A percentile compares a stretch with the other conserved stretches of the same genome.
Evolutionary conservation across 2,329 filamentous ascomycete species (phyloP).

Genomic region (Clarireedia monteithiana): DNA sequence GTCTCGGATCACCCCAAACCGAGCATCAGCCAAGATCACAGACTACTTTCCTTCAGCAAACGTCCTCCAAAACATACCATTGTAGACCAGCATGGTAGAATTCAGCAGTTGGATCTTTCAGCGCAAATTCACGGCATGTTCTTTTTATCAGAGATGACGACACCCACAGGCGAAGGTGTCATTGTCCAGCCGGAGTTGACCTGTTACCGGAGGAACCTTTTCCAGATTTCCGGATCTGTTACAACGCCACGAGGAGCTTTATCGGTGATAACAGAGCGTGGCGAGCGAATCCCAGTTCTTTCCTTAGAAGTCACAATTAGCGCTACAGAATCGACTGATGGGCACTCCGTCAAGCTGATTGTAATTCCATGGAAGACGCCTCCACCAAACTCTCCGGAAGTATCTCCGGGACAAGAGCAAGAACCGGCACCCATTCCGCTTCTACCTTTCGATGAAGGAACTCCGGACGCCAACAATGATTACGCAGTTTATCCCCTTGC

Average conservation of each 20-base stretch:
- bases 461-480: slow-evolving; percentile 42
- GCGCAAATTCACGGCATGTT: slow-evolving; percentile 86
- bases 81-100: slow-evolving; percentile 41
- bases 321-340: slow-evolving; percentile 90
- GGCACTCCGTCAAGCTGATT: slow-evolving; percentile 85
- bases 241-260: slow-evolving; percentile 71
- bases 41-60: slow-evolving; percentile 28
- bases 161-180: slow-evolving; percentile 42
- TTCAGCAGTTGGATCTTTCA: slow-evolving; percentile 40
- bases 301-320: slow-evolving; percentile 83
- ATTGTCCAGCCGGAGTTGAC: slow-evolving; percentile 71
- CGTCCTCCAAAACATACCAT: slow-evolving; percentile 36
- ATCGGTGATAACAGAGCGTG: slow-evolving; percentile 75
- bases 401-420: slow-evolving; percentile 61
- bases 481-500: slow-evolving; percentile 87
- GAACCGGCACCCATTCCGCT: slow-evolving; percentile 79
- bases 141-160: slow-evolving; percentile 61
- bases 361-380: slow-evolving; percentile 98
- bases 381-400: slow-evolving; percentile 65
- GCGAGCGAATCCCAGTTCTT: slow-evolving; percentile 74
- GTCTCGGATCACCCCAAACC: slow-evolving; percentile 24
- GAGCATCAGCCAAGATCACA: slow-evolving; percentile 29
- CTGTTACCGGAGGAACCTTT: slow-evolving; percentile 91
- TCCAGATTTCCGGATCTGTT: slow-evolving; percentile 88
- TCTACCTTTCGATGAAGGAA: slow-evolving; percentile 51